phyloP scores from a whole-genome alignment of 2,329 filamentous ascomycete genomes.

The Fonsecaea erecta region DNA sequence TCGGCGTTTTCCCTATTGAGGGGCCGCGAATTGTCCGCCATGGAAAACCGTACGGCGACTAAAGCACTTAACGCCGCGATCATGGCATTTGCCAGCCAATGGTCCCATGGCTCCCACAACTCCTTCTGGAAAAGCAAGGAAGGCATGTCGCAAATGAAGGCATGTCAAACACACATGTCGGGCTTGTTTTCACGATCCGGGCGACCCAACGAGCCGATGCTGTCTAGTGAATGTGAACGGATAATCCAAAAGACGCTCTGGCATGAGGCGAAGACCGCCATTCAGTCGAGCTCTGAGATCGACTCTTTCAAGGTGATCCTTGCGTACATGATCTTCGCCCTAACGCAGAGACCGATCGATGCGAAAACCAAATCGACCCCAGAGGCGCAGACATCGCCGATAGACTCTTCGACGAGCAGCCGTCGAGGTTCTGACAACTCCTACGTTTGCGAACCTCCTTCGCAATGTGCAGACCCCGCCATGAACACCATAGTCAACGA shows the following conservation, averaged over 20 bases:
- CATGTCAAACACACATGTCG: conserved; percentile 4
- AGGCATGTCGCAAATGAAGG: conserved; percentile 21
- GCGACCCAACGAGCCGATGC: conserved; percentile 4
- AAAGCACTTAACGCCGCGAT: conserved; percentile 50
- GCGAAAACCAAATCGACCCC: not conserved
- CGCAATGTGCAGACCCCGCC: conserved; percentile 1
- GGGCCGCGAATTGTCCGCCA: conserved; percentile 44
- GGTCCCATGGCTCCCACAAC: conserved; percentile 39
- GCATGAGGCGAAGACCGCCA: conserved; percentile 49
- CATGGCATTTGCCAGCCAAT: conserved; percentile 52
- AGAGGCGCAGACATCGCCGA: conserved; percentile 1
- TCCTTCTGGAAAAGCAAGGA: conserved; percentile 33
- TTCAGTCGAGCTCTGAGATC: conserved; percentile 47
- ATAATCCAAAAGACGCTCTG: conserved; percentile 48
- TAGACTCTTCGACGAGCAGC: not conserved
- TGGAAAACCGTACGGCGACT: conserved; percentile 47
- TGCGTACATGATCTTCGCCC: conserved; percentile 53
- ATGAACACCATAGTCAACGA: conserved; percentile 8
- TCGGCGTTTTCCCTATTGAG: conserved; percentile 45
- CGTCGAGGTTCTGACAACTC: conserved; percentile 6
- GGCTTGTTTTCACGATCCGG: conserved; percentile 1
- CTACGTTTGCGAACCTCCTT: not conserved
- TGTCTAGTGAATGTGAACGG: conserved; percentile 38
- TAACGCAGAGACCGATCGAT: conserved; percentile 49
- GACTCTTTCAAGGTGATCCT: conserved; percentile 53